Base-by-base conservation (phyloP, 2,329 filamentous ascomycete species). In the Hymenoscyphus infarciens region DNA sequence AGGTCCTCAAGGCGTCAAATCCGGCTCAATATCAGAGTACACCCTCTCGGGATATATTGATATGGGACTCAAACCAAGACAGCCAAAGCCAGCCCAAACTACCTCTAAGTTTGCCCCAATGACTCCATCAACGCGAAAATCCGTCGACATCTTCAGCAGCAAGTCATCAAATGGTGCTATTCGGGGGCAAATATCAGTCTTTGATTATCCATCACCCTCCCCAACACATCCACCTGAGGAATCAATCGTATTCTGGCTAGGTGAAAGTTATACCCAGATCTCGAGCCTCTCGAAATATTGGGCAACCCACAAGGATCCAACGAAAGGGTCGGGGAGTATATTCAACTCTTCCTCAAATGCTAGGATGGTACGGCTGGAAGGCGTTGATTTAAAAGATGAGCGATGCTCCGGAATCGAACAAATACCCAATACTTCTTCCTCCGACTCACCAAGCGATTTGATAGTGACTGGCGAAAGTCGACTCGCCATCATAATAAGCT, bases 31-130 rank as follows among this genome's bases (percentile, higher is more conserved):
- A 63, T 86, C 86, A 16, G 73, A 79, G 7, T 88, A 87, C 67
- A 83, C 79, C 63, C 77, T 81, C 0, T 81, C 80, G 2, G 86
- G 86, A 1, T 85, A 83, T 61, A 78, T 88, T 1, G 86, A 88
- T 64, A 84, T 84, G 22, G 84, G 83, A 1, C 56, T 60, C 7
- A 74, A 73, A 62, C 29, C 67, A 13, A 64, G 64, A 55, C 56
- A 62, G 6, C 63, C 67, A 16, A 68, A 65, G 5, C 64, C 65
- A 25, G 66, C 66, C 27, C 69, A 71, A 67, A 68, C 72, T 69
- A 75, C 66, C 63, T 77, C 77, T 8, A 84, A 84, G 39, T 87
- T 87, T 66, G 83, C 83, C 10, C 85, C 85, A 10, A 85, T 87
- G 84, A 87, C 85, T 1, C 85, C 85, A 0, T 83, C 86, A 64